These are phyloP conservation scores for Candida mesenterica DNA, from an alignment of 1,139 yeast genomes.

Conservation along the genomic window DNA sequence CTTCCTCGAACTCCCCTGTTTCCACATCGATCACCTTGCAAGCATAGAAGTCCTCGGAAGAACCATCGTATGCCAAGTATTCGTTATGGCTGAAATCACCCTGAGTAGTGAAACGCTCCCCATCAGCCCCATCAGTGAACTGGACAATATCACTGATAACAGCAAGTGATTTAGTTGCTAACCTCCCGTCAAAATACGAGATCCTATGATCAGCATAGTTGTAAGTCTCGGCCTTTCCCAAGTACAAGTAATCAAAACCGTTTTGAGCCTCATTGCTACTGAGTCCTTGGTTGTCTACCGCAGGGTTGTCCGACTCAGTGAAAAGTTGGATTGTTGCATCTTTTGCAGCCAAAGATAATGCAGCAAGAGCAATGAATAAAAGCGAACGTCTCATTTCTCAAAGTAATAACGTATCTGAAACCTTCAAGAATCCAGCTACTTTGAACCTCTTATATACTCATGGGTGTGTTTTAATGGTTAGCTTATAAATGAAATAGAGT, in stretches of 20 bases:
- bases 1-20: too few species aligned
- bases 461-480: too few species aligned
- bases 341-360: too few species aligned
- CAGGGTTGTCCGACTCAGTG: neutral
- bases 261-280: neutral
- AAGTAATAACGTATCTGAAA: too few species aligned
- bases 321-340: neutral
- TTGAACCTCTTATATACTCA: too few species aligned
- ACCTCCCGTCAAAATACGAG: constrained; percentile 25
- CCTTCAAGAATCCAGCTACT: too few species aligned
- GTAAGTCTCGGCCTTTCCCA: constrained; percentile 22
- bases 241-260: constrained; percentile 1
- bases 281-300: neutral
- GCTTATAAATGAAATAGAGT: too few species aligned
- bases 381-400: too few species aligned
- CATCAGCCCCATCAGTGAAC: neutral
- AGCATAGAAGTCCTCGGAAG: constrained; percentile 1
- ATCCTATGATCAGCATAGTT: constrained; percentile 20
- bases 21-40: neutral
- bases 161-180: constrained; percentile 3
- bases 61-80: constrained; percentile 16
- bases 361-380: too few species aligned
- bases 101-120: neutral
- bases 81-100: constrained; percentile 9
- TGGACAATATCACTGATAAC: neutral